Evolutionary conservation across 2,329 filamentous ascomycete genomes (phyloP), one percentile per base, ranked within the genome.

Genomic region (Penicillium sp.): DNA sequence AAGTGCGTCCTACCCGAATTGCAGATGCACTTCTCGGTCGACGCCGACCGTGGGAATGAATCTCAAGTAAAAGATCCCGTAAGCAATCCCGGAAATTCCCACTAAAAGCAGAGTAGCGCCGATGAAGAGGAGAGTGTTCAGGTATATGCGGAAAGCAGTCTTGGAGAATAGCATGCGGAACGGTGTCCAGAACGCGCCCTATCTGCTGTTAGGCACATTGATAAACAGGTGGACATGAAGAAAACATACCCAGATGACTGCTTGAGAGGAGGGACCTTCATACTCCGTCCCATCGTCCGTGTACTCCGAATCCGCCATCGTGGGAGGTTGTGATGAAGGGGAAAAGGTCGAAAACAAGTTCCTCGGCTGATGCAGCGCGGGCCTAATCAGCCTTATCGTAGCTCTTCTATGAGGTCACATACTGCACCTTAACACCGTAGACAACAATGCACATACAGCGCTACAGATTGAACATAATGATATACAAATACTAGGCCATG

Each of bases 11-110:
- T 78, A 82, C 77, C 84, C 83, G 73, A 86, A 90, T 72, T 90
- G 86, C 21, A 90, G 75, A 74, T 90, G 84, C 8, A 90, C 79
- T 5, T 80, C 77, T n/a, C 83, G 79, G 59, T 82, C 76, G 58
- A 90, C 80, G 53, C 85, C 84, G 62, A 87, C 83, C 52, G 84
- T 82, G 1, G 88, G 88, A 22, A 91, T 84, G 74, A 86, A 90
- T 59, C 81, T 82, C 72, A 82, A 81, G 77, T 90, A 90, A 75
- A 91, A 90, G 19, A 87, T 74, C 35, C 79, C 77, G 69, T 90
- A 90, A 33, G 86, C 85, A 39, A 84, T 68, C 7, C 82, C 74
- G 6, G 88, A 86, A 21, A 86, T 71, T 37, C 77, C 79, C 44
- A 89, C 74, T 50, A 90, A 80, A 41, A 83, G 62, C 16, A 82